A percentile compares a stretch with the other conserved stretches of the same genome.
Conservation (phyloP, 495 filamentous ascomycete genomes). For the Penicillium maclennaniae region DNA sequence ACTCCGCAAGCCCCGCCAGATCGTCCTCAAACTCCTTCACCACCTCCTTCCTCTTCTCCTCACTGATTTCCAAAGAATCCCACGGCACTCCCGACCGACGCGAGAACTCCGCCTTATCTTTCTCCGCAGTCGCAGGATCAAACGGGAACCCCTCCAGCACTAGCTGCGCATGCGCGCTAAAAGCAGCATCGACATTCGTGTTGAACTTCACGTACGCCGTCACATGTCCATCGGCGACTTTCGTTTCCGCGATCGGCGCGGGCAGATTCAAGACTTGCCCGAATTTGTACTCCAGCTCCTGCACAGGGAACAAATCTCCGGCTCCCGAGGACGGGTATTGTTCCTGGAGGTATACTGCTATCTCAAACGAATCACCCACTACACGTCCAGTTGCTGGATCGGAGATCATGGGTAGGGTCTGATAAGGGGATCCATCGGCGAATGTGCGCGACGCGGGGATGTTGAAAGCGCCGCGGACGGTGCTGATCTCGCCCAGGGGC, state of each 20-base stretch:
- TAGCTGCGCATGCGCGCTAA: not conserved
- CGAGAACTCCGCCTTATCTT: not conserved
- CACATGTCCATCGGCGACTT: not conserved
- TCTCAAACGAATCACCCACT: not conserved
- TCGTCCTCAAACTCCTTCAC: not conserved
- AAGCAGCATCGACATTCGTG: not conserved
- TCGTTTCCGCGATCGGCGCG: not conserved
- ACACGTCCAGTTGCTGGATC: not conserved
- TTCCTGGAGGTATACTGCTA: not conserved
- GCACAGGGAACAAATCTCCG: not conserved
- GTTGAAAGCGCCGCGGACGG: not conserved
- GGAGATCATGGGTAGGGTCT: not conserved
- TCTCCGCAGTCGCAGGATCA: not conserved
- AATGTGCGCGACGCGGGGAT: not conserved
- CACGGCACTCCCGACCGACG: not conserved
- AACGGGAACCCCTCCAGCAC: not conserved
- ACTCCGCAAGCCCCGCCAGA: not conserved
- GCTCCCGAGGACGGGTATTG: not conserved
- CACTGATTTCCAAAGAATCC: not conserved
- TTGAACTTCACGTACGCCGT: not conserved
- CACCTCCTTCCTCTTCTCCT: not conserved
- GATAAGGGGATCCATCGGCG: not conserved
- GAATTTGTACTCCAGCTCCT: not conserved
- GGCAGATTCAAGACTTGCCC: not conserved
- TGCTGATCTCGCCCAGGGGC: not conserved